Evolutionary conservation across 1,284 basidiomycete species (phyloP), one percentile per base, ranked within the genome.

Genomic region (Papiliotrema flavescens): DNA sequence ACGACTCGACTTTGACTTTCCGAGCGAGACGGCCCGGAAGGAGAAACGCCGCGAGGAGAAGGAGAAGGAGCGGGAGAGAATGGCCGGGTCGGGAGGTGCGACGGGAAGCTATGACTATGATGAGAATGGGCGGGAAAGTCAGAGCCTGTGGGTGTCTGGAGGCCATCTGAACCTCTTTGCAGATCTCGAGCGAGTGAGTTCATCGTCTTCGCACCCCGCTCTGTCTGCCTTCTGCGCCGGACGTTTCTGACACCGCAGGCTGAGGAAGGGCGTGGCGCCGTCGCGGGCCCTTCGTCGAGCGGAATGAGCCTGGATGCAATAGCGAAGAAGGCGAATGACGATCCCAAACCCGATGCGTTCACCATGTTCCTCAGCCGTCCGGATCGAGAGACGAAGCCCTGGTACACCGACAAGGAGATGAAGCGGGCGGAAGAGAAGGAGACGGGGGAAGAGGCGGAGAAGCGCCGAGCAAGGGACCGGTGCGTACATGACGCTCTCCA

Each of bases 111-210:
- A 51, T 17, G 56, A 53, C 22, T 53, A 49, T 17, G 55, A 58
- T 36, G 48, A 49, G n/a, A 54, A 54, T 37, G 50, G 23, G 9
- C 32, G 49, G 44, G 20, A 49, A 11, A 32, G 28, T 11, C 28
- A 32, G 28, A 32, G 28, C 28, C 28, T 50, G 14, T 65, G 65
- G 53, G 60, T 67, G 26, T 53, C 56, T 8, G 65, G 57, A 19
- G 75, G 73, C 5, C 76, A 77, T 63, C 43, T 77, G 49, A 78
- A 78, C 50, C 64, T 78, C 44, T 78, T 75, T 65, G 68, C 70
- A 1, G 71, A 75, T 47, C 37, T 74, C 1, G 76, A 76, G 55
- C 56, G 64, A 53, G 68, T 63, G 45, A 40, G 73, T 71, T 40
- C n/a, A 11, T 44, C n/a, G n/a, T n/a, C n/a, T n/a, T n/a, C n/a